Percentiles rank a stretch among this genome's conserved stretches.
phyloP scores from a whole-genome alignment of 768 basidiomycete genomes.

The Termitomyces titanicus region DNA sequence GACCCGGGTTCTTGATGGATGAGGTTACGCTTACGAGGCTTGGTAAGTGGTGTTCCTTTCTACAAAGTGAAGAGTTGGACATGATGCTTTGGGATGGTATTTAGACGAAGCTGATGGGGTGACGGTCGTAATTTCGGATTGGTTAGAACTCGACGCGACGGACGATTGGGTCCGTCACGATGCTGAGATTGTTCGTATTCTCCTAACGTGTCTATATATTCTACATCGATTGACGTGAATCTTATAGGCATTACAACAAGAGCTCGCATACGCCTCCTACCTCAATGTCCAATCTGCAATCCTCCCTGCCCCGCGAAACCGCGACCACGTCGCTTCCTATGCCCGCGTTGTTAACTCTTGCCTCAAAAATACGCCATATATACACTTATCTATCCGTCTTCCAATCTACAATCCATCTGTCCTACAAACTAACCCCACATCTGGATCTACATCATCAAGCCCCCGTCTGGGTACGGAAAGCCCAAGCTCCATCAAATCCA shows the following conservation, averaged over 20 bases:
- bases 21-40: conserved; percentile 89
- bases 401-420: conserved; percentile 77
- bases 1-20: conserved; percentile 71
- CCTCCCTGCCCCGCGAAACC: conserved; percentile 83
- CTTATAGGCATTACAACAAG: conserved; percentile 85
- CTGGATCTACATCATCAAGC: conserved; percentile 1
- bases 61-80: not conserved
- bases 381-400: conserved; percentile 78
- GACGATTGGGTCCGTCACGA: conserved; percentile 96
- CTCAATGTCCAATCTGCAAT: conserved; percentile 83
- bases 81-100: not conserved
- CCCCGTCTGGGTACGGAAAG: conserved; percentile 17
- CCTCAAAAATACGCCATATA: conserved; percentile 64
- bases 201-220: not conserved
- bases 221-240: not conserved
- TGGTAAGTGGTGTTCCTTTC: conserved; percentile 46
- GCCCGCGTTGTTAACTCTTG: conserved; percentile 86
- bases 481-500: not conserved
- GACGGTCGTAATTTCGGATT: conserved; percentile 82
- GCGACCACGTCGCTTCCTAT: conserved; percentile 85
- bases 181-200: conserved; percentile 77
- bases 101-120: conserved; percentile 73
- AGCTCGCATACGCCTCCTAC: conserved; percentile 90
- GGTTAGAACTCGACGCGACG: conserved; percentile 90
- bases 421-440: conserved; percentile 37